These are phyloP conservation scores for Huntiella savannae DNA, from an alignment of 2,329 filamentous ascomycete species.

Conservation along the genomic window DNA sequence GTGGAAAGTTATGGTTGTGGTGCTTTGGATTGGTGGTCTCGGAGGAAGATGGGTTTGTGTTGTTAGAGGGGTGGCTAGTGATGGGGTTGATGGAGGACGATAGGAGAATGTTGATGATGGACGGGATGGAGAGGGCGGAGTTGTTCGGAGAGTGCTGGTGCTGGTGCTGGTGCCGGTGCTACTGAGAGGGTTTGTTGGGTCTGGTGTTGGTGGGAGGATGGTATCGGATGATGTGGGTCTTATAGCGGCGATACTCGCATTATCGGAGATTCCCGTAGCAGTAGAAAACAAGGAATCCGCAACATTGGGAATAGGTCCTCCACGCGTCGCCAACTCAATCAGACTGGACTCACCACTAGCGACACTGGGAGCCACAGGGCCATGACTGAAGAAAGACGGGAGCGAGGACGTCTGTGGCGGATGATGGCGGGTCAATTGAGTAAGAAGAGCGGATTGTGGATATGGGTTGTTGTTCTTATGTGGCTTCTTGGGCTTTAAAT, in stretches of 20 bases:
- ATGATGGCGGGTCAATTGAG: slow-evolving; percentile 7
- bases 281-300: slow-evolving; percentile 37
- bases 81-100: slow-evolving; percentile 24
- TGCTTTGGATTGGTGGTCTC: slow-evolving; percentile 17
- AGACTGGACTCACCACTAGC: slow-evolving; percentile 8
- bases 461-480: slow-evolving; percentile 79
- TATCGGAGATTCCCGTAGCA: slow-evolving; percentile 22
- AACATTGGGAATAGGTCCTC: slow-evolving; percentile 14
- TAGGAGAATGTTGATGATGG: no score
- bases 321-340: slow-evolving; percentile 9
- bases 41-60: slow-evolving; percentile 27
- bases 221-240: background rate
- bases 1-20: slow-evolving; percentile 32
- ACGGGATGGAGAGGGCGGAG: no score
- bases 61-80: slow-evolving; percentile 65
- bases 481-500: slow-evolving; percentile 18
- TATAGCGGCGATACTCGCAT: background rate
- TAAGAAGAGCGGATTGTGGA: slow-evolving; percentile 51
- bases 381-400: slow-evolving; percentile 9
- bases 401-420: slow-evolving; percentile 4
- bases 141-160: no score
- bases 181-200: slow-evolving; percentile 35
- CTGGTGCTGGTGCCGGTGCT: no score
- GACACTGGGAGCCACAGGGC: slow-evolving; percentile 6
- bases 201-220: slow-evolving; percentile 47